Percentiles rank a stretch among this genome's conserved stretches.
Conservation (phyloP, 2,329 filamentous ascomycete species). For the Hirsutella minnesotensis region DNA sequence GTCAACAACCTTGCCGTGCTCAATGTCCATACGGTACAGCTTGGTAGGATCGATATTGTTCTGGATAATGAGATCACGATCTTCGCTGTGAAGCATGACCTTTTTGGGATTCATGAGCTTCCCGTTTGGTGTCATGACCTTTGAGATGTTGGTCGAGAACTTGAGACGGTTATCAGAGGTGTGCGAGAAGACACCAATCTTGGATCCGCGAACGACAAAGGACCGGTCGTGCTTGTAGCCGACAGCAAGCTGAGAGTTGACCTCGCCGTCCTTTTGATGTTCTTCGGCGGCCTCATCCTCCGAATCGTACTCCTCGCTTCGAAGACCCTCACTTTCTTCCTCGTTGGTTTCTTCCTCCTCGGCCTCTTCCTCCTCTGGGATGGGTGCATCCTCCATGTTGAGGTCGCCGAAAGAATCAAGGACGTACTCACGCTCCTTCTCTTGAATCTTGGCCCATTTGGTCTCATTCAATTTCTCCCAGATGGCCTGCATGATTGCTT, state of each 20-base stretch:
- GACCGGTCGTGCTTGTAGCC: slow-evolving; percentile 96
- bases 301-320: slow-evolving; percentile 55
- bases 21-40: slow-evolving; percentile 92
- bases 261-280: slow-evolving; percentile 60
- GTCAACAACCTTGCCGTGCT: slow-evolving; percentile 95
- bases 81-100: slow-evolving; percentile 89
- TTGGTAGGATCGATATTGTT: slow-evolving; percentile 76
- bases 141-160: slow-evolving; percentile 95
- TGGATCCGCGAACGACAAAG: slow-evolving; percentile 91
- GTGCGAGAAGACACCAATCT: slow-evolving; percentile 98
- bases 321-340: slow-evolving; percentile 50
- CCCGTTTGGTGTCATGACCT: slow-evolving; percentile 79
- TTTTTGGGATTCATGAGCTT: slow-evolving; percentile 89
- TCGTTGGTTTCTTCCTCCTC: slow-evolving; percentile 46
- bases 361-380: slow-evolving; percentile 35
- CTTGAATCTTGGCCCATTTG: slow-evolving; percentile 90
- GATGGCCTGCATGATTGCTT: slow-evolving; percentile 85
- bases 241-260: slow-evolving; percentile 89
- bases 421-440: slow-evolving; percentile 87
- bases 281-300: slow-evolving; percentile 69
- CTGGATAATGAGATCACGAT: slow-evolving; percentile 81
- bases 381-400: slow-evolving; percentile 67
- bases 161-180: slow-evolving; percentile 84
- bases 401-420: slow-evolving; percentile 92
- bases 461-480: slow-evolving; percentile 94